Conservation (phyloP, 2,329 filamentous ascomycete genomes). For the Rosellinia necatrix region DNA sequence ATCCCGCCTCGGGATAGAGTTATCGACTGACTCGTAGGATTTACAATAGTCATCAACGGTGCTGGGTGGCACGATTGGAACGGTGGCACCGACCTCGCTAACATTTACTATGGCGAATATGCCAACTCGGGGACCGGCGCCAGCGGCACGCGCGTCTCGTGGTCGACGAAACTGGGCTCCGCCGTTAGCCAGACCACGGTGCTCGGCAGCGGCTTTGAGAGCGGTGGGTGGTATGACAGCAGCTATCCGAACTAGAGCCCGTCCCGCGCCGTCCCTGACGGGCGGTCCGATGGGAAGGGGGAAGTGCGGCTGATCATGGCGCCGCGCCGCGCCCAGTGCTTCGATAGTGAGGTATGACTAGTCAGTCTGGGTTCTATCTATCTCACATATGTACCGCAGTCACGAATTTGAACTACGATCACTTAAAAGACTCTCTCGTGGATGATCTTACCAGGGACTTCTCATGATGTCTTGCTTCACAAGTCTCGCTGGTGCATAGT, state of each 20-base stretch:
- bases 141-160: constrained; percentile 55
- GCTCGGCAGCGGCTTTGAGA: constrained; percentile 31
- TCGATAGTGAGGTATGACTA: too few relatives aligned
- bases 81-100: constrained; percentile 52
- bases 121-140: constrained; percentile 62
- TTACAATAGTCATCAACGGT: constrained; percentile 57
- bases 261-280: not conserved
- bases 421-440: too few relatives aligned
- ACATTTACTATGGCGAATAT: constrained; percentile 64
- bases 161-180: constrained; percentile 42
- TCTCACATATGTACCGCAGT: too few relatives aligned
- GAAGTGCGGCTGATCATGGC: too few relatives aligned
- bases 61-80: constrained; percentile 65
- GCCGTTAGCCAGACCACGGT: constrained; percentile 43
- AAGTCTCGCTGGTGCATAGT: too few relatives aligned
- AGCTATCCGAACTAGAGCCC: constrained; percentile 26
- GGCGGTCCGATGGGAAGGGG: not conserved
- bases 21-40: not conserved
- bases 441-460: too few relatives aligned
- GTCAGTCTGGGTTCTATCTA: too few relatives aligned
- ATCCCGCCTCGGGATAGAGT: not conserved
- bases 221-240: constrained; percentile 30
- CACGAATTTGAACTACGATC: too few relatives aligned
- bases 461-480: too few relatives aligned
- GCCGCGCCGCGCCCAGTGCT: too few relatives aligned